phyloP scores from a whole-genome alignment of 1,284 basidiomycete genomes.

The Cystobasidium sp. region DNA sequence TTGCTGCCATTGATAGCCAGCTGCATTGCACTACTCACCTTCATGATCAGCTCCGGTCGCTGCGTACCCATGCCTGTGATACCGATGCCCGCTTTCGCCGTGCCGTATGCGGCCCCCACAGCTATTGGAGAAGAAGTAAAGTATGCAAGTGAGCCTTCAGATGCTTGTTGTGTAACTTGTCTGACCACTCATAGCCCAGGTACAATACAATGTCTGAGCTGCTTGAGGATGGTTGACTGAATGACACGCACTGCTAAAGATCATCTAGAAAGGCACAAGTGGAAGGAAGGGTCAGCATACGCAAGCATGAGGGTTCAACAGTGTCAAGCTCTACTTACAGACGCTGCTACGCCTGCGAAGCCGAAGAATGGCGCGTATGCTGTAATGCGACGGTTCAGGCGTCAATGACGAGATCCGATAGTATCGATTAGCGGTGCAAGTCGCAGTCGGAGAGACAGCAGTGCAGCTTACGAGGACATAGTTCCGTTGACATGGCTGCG shows the following conservation, averaged over 20 bases:
- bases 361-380: constrained; percentile 53
- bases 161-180: too few relatives aligned
- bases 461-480: constrained; percentile 32
- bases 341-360: constrained; percentile 52
- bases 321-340: constrained; percentile 42
- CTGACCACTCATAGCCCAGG: too few relatives aligned
- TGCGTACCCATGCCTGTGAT: constrained; percentile 95
- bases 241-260: constrained; percentile 74
- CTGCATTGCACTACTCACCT: constrained; percentile 63
- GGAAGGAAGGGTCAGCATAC: constrained; percentile 20
- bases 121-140: constrained; percentile 57
- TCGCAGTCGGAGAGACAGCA: not conserved
- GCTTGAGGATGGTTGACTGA: constrained; percentile 1
- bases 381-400: not conserved
- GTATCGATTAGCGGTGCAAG: not conserved
- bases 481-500: constrained; percentile 21
- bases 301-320: not conserved
- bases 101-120: constrained; percentile 94
- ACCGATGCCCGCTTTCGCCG: constrained; percentile 95
- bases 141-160: not conserved
- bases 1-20: not conserved
- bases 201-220: not conserved
- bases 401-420: not conserved
- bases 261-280: constrained; percentile 65
- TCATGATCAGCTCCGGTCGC: constrained; percentile 97